Percentiles rank a stretch among this genome's conserved stretches.
phyloP scores from a whole-genome alignment of 1,284 basidiomycete genomes.

The Microbotryomycetes sp. region DNA sequence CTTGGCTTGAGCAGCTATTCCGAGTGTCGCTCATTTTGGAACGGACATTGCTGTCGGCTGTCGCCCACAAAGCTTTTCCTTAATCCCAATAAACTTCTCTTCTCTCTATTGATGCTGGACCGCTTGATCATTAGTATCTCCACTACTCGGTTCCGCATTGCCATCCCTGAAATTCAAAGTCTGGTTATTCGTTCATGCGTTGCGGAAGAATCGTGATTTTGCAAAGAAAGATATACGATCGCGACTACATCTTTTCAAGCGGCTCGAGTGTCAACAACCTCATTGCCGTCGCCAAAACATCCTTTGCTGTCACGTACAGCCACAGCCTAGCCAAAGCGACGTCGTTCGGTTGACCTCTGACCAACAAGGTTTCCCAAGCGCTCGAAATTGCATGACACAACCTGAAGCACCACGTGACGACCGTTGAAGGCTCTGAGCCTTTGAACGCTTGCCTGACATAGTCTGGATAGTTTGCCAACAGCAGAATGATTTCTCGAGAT shows the following conservation, averaged over 20 bases:
- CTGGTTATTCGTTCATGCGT: no score
- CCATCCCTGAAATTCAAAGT: no score
- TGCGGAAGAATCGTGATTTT: no score
- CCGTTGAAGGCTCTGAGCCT: slow-evolving; percentile 80
- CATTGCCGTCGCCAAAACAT: slow-evolving; percentile 82
- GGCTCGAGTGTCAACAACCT: slow-evolving; percentile 79
- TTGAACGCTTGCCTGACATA: slow-evolving; percentile 76
- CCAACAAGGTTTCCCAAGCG: slow-evolving; percentile 80
- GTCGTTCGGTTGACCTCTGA: slow-evolving; percentile 62
- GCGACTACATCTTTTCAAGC: slow-evolving; percentile 92
- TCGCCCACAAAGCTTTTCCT: no score
- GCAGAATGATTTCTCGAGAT: slow-evolving; percentile 77
- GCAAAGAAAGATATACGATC: no score
- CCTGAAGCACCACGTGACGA: slow-evolving; percentile 54
- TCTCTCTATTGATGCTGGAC: no score
- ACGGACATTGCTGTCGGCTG: no score
- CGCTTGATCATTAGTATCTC: no score
- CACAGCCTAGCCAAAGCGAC: slow-evolving; percentile 82
- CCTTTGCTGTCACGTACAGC: slow-evolving; percentile 79
- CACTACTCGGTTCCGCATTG: no score
- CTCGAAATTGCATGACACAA: slow-evolving; percentile 65
- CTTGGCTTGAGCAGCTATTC: neutral
- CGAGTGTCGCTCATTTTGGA: no score
- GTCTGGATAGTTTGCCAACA: slow-evolving; percentile 84
- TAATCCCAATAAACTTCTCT: no score